Evolutionary conservation across 495 filamentous ascomycete species (phyloP).

Genomic region (Aspergillus hancockii): DNA sequence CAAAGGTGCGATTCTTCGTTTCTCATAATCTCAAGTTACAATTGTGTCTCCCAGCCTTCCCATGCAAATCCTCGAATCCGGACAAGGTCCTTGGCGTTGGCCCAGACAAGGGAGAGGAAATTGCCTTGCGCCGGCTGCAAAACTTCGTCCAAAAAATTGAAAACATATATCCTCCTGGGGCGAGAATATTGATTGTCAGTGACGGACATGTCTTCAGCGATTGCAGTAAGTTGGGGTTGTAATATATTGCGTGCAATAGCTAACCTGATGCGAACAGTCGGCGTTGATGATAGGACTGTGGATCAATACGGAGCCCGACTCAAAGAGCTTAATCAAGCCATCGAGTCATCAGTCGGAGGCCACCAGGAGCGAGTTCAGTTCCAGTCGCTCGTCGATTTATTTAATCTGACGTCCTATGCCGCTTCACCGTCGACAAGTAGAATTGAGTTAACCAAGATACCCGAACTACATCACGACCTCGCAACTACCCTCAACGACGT

Average conservation of each 20-base stretch:
- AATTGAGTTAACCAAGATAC: background rate
- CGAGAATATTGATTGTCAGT: conserved; percentile 46
- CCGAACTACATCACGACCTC: background rate
- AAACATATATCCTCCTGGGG: conserved; percentile 44
- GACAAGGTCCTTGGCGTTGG: conserved; percentile 44
- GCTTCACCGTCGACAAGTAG: background rate
- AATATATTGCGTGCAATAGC: background rate
- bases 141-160: conserved; percentile 36
- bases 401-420: background rate
- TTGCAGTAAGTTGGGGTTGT: conserved; percentile 41
- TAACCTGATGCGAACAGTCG: conserved; percentile 44
- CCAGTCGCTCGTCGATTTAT: background rate
- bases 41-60: conserved; percentile 47
- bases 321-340: background rate
- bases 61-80: conserved; percentile 52
- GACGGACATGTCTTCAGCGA: conserved; percentile 38
- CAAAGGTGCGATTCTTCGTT: conserved; percentile 26
- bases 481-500: background rate
- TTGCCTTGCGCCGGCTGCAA: conserved; percentile 46
- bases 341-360: background rate
- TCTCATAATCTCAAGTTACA: conserved; percentile 22
- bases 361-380: background rate
- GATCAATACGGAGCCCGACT: conserved; percentile 22
- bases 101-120: conserved; percentile 51
- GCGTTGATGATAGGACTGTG: conserved; percentile 37